Evolutionary conservation across 345 rosid genomes (phyloP).

Genomic region (Schrenkiella parvula): DNA sequence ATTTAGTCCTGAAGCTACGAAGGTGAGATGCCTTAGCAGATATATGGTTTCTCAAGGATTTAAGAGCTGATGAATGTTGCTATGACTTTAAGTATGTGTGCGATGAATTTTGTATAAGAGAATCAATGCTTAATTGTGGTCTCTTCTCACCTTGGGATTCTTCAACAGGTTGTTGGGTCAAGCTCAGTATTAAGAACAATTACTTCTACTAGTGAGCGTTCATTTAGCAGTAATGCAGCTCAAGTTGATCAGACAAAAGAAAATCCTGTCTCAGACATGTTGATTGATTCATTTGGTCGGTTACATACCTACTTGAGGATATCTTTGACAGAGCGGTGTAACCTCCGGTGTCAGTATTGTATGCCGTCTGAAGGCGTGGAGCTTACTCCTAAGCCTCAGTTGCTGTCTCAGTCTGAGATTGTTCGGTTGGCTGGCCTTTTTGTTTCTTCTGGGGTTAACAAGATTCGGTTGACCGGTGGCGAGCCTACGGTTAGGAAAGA

Average conservation of each 20-base stretch:
- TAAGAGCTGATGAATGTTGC: not conserved
- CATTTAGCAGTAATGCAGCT: conserved; percentile 15
- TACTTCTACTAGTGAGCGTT: conserved; percentile 24
- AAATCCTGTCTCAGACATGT: conserved; percentile 62
- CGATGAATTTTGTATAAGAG: not conserved
- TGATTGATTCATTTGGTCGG: conserved; percentile 88
- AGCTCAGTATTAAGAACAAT: conserved; percentile 17
- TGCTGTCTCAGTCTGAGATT: conserved; percentile 63
- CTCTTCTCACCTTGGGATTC: not conserved
- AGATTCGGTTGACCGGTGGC: conserved; percentile 93
- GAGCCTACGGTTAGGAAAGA: conserved; percentile 90
- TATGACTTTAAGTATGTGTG: not conserved
- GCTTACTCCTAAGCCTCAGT: conserved; percentile 63
- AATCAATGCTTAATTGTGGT: conserved; percentile 10
- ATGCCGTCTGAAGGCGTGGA: conserved; percentile 94
- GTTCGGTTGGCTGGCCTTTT: conserved; percentile 67
- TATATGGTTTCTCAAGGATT: not conserved
- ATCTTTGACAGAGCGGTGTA: conserved; percentile 90
- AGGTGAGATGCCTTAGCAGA: not conserved
- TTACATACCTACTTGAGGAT: conserved; percentile 83
- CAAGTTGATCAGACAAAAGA: conserved; percentile 39
- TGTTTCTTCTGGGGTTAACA: conserved; percentile 77
- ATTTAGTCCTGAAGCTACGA: not conserved
- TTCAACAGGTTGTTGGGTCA: conserved; percentile 34
- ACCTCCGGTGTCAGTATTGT: conserved; percentile 91